These are phyloP conservation scores for Porogramme epimiltina DNA, from an alignment of 1,284 basidiomycete species.

Conservation along the genomic window DNA sequence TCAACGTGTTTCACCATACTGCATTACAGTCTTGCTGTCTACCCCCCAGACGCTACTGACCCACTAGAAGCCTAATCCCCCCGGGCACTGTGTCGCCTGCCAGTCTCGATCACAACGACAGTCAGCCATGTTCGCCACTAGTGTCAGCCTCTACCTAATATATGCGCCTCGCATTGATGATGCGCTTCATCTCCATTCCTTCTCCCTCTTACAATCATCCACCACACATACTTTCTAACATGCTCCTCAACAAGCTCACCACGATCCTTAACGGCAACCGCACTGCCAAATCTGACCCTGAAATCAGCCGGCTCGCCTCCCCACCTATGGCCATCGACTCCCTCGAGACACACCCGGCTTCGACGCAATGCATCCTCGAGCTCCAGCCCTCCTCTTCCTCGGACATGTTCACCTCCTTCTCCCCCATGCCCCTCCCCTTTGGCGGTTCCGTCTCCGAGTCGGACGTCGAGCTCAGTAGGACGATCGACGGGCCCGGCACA, in stretches of 20 bases:
- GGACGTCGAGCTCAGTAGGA: background rate
- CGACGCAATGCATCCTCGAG: slow-evolving; percentile 21
- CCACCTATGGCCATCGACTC: slow-evolving; percentile 14
- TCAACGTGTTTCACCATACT: no score
- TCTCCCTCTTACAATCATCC: no score
- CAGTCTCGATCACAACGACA: no score
- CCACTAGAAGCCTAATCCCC: no score
- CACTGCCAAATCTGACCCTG: slow-evolving; percentile 38
- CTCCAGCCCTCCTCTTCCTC: slow-evolving; percentile 2
- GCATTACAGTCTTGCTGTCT: no score
- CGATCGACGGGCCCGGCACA: no score
- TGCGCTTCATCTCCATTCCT: no score
- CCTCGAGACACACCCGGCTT: slow-evolving; percentile 23
- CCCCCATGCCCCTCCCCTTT: slow-evolving; percentile 2
- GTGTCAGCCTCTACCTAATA: no score
- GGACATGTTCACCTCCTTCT: slow-evolving; percentile 14
- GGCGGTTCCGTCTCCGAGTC: background rate
- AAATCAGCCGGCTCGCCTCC: slow-evolving; percentile 20
- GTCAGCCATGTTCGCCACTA: no score
- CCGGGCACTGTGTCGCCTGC: no score
- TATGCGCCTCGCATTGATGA: no score
- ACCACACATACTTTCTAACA: slow-evolving; percentile 7
- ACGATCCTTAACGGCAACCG: slow-evolving; percentile 38
- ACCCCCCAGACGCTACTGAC: no score
- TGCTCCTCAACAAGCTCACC: slow-evolving; percentile 37